Conservation (phyloP, 768 basidiomycete genomes). For the Podaxis pistillaris region DNA sequence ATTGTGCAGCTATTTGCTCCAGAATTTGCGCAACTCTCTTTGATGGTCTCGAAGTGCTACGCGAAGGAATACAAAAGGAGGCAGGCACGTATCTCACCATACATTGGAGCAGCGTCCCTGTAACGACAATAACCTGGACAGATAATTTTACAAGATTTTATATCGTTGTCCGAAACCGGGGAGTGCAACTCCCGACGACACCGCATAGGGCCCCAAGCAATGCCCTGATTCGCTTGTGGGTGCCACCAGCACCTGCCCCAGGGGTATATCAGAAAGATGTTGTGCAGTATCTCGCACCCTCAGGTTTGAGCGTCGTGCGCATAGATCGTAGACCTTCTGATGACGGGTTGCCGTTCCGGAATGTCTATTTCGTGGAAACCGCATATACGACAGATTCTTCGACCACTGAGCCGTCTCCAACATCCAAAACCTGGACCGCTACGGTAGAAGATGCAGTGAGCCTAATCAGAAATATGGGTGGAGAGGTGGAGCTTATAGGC, state of each 20-base stretch:
- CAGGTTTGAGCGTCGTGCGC: constrained; percentile 45
- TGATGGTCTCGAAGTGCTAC: constrained; percentile 58
- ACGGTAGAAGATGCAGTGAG: constrained; percentile 36
- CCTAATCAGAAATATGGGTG: constrained; percentile 34
- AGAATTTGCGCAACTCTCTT: constrained; percentile 59
- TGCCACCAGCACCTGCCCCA: constrained; percentile 14
- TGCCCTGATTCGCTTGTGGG: constrained; percentile 32
- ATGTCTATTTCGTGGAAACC: constrained; percentile 68
- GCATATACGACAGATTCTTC: constrained; percentile 17
- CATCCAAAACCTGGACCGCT: constrained; percentile 1
- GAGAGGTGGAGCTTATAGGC: constrained; percentile 41
- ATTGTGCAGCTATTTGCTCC: constrained; percentile 76
- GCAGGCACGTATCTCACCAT: constrained; percentile 32
- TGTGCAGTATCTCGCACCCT: constrained; percentile 27
- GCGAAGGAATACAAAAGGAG: constrained; percentile 63
- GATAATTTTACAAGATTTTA: constrained; percentile 74
- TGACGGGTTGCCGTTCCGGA: constrained; percentile 44
- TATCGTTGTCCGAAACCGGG: constrained; percentile 42
- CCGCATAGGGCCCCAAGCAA: constrained; percentile 20
- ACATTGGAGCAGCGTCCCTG: neutral
- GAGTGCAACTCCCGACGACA: constrained; percentile 20
- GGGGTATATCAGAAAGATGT: constrained; percentile 21
- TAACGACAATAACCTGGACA: constrained; percentile 24
- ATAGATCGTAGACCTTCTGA: constrained; percentile 66
- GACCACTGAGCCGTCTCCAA: constrained; percentile 1